Evolutionary conservation across 345 rosid genomes (phyloP).

Genomic region (Boechera divaricarpa): DNA sequence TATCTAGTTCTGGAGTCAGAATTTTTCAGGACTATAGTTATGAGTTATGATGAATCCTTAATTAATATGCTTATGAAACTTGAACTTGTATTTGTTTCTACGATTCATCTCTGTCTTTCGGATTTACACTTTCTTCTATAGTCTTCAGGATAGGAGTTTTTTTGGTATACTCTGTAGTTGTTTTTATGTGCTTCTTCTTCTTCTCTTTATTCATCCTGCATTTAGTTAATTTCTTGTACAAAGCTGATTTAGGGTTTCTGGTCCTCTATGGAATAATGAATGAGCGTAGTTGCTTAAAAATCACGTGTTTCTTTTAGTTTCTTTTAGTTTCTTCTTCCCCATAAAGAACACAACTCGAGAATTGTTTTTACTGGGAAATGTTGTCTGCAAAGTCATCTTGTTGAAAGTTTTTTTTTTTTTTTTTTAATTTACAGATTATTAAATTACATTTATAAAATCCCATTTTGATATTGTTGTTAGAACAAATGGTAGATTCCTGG

Average conservation of each 20-base stretch:
- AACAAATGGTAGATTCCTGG: no score
- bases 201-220: neutral
- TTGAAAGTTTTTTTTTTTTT: no score
- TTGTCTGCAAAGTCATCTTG: neutral
- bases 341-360: neutral
- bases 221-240: neutral
- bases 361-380: neutral
- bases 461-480: no score
- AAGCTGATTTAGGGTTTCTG: neutral
- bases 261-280: neutral
- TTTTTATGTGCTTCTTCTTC: neutral
- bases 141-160: neutral
- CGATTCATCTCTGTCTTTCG: neutral
- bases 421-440: no score
- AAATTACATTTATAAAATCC: no score
- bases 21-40: neutral
- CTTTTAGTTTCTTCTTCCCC: no score
- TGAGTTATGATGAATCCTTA: neutral
- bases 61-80: neutral
- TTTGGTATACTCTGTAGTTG: neutral
- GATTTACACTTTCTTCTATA: neutral
- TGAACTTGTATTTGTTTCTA: neutral
- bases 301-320: no score
- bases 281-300: neutral
- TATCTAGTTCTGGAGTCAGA: neutral